phyloP scores from a whole-genome alignment of 2,329 filamentous ascomycete species.

The Penicillium sp. region DNA sequence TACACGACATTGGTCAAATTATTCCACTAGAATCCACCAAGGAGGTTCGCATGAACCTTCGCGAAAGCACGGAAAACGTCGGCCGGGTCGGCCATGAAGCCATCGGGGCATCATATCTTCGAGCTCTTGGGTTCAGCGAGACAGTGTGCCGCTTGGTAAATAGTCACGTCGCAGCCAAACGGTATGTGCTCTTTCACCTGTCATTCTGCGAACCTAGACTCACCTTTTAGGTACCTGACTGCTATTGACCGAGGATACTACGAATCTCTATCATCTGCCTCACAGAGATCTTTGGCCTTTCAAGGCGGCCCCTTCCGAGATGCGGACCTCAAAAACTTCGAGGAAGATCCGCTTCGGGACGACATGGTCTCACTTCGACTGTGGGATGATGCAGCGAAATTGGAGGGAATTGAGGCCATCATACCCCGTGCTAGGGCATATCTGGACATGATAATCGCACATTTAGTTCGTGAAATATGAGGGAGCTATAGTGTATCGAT shows the following conservation, averaged over 20 bases:
- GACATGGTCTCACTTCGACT: conserved; percentile 39
- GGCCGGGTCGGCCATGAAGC: conserved; percentile 42
- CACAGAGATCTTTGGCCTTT: conserved; percentile 40
- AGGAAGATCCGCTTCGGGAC: conserved; percentile 34
- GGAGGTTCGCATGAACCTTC: conserved; percentile 31
- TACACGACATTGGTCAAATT: conserved; percentile 48
- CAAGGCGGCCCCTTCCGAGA: conserved; percentile 41
- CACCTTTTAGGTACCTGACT: conserved; percentile 35
- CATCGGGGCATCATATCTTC: conserved; percentile 40
- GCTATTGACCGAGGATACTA: conserved; percentile 37
- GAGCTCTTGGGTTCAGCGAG: conserved; percentile 36
- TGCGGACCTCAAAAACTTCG: conserved; percentile 31
- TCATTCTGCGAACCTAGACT: background rate
- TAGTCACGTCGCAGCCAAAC: conserved; percentile 43
- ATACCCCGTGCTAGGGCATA: conserved; percentile 32
- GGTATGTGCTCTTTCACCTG: conserved; percentile 12
- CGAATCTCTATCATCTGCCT: conserved; percentile 37
- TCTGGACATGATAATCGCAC: conserved; percentile 27
- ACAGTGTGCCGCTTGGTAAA: conserved; percentile 39
- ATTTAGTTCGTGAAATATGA: conserved; percentile 18
- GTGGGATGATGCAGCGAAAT: conserved; percentile 43
- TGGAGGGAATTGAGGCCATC: conserved; percentile 26
- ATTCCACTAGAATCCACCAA: conserved; percentile 36
- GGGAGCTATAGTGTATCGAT: background rate
- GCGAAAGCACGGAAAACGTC: conserved; percentile 30